phyloP scores from a whole-genome alignment of 768 basidiomycete species.

The Hericium erinaceus region DNA sequence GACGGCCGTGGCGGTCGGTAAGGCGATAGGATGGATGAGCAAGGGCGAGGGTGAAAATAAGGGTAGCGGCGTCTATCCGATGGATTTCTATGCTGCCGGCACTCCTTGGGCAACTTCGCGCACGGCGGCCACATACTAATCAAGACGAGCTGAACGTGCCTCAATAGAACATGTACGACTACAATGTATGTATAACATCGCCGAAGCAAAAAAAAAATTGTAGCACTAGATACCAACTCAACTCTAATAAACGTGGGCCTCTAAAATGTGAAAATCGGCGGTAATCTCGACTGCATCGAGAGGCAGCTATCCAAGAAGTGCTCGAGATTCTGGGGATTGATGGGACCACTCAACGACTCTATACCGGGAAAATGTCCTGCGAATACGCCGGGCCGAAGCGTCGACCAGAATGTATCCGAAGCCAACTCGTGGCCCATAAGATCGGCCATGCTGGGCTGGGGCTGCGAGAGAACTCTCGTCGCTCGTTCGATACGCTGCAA shows the following conservation, averaged over 20 bases:
- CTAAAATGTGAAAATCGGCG: conserved; percentile 7
- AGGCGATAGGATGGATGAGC: conserved; percentile 56
- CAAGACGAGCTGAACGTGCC: not conserved
- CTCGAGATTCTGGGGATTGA: conserved; percentile 11
- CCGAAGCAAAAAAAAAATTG: too few relatives aligned
- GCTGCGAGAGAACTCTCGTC: conserved; percentile 10
- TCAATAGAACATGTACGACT: not conserved
- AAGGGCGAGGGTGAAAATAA: conserved; percentile 20
- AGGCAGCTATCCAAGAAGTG: conserved; percentile 17
- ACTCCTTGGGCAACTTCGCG: conserved; percentile 70
- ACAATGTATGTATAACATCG: not conserved
- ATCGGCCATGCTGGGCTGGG: conserved; percentile 9
- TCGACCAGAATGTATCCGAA: conserved; percentile 11
- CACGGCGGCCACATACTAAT: conserved; percentile 21
- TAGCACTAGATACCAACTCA: too few relatives aligned
- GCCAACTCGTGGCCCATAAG: conserved; percentile 11
- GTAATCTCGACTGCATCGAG: conserved; percentile 10
- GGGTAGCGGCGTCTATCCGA: conserved; percentile 54
- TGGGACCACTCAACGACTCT: conserved; percentile 14
- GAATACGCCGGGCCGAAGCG: conserved; percentile 8
- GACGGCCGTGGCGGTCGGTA: conserved; percentile 75
- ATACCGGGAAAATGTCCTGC: conserved; percentile 17
- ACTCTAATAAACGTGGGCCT: too few relatives aligned
- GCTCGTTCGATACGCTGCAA: conserved; percentile 11
- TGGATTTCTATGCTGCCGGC: conserved; percentile 91